Base-by-base conservation (phyloP, 768 basidiomycete species). In the Collybia sordida region DNA sequence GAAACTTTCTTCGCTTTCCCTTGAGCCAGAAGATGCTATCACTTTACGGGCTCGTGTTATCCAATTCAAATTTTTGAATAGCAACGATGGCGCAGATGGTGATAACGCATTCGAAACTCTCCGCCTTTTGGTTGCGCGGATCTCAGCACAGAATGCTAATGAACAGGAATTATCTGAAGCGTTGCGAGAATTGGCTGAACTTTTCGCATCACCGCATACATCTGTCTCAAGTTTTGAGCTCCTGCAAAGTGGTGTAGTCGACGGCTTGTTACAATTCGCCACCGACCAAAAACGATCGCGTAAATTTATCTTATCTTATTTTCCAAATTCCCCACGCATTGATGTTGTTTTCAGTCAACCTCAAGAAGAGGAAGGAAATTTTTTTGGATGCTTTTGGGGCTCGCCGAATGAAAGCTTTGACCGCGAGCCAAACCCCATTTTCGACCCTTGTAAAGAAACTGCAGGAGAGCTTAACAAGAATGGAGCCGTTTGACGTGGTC, bases 221-320 rank as follows among this genome's bases (percentile, higher is more conserved):
- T 88, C 93, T 7, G 83, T 98, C 4, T 98, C 94, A 2, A 97
- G 94, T 67, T 99, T 98, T 56, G 97, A 99, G 70, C 69, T 98
- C 41, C 71, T 98, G 49, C 90, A 98, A 64, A 96, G 93, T 61
- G 97, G 96, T 2, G 80, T 97, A 4, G 88, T 98, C 2, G 93
- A 95, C 57, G 86, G 85, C 11, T 64, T 98, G 47, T 75, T 98
- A 46, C 82, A 81, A 47, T 93, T 93, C 66, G 83, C 92, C 4
- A 89, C 87, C 3, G 84, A 88, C 52, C 72, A 81, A 45, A 73
- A 74, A 39, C 81, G 85, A 39, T 69, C 69, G 47, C 77, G 88
- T 88, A 58, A 53, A 80, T 66, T 27, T 6, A 57, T 52, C 50
- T 31, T 36, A 36, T 28, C 34, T 25, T 21, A 12, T 57, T 19